Percentiles rank a stretch among this genome's conserved stretches.
phyloP scores from a whole-genome alignment of 352 stramenopile genomes.

The Phytophthora megakarya region DNA sequence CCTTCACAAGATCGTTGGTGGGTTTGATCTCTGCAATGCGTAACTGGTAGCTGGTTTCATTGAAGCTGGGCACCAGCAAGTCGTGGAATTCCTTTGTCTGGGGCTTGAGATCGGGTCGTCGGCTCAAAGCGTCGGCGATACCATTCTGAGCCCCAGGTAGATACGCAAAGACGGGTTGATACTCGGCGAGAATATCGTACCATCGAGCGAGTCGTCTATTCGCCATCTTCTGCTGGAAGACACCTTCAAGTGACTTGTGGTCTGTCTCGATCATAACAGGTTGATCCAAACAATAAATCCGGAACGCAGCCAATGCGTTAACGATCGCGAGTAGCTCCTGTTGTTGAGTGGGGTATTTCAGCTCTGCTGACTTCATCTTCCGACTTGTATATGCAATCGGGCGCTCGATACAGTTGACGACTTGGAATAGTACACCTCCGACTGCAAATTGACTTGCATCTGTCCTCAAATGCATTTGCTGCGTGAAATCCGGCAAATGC shows the following conservation, averaged over 20 bases:
- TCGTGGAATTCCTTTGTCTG: constrained; percentile 25
- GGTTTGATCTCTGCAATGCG: not conserved
- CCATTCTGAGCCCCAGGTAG: constrained; percentile 22
- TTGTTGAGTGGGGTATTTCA: constrained; percentile 19
- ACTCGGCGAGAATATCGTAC: constrained; percentile 23
- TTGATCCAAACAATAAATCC: constrained; percentile 17
- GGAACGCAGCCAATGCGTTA: constrained; percentile 13
- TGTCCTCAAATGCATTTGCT: constrained; percentile 15
- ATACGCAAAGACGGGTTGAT: constrained; percentile 21
- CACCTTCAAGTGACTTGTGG: constrained; percentile 21
- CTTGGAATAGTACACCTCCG: constrained; percentile 13
- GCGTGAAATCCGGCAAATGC: constrained; percentile 7
- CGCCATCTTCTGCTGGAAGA: constrained; percentile 26
- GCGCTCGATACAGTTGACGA: constrained; percentile 3
- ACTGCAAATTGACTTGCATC: constrained; percentile 14
- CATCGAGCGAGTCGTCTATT: constrained; percentile 19
- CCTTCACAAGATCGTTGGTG: constrained; percentile 1
- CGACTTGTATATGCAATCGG: constrained; percentile 21
- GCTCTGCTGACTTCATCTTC: constrained; percentile 30
- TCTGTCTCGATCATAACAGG: constrained; percentile 11
- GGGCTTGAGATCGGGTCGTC: constrained; percentile 7
- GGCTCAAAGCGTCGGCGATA: constrained; percentile 10
- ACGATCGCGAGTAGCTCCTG: constrained; percentile 22
- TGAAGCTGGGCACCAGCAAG: constrained; percentile 16
- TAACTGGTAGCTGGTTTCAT: constrained; percentile 14